Base-by-base conservation (phyloP, 2,329 filamentous ascomycete species). In the Xylariaceae sp. region DNA sequence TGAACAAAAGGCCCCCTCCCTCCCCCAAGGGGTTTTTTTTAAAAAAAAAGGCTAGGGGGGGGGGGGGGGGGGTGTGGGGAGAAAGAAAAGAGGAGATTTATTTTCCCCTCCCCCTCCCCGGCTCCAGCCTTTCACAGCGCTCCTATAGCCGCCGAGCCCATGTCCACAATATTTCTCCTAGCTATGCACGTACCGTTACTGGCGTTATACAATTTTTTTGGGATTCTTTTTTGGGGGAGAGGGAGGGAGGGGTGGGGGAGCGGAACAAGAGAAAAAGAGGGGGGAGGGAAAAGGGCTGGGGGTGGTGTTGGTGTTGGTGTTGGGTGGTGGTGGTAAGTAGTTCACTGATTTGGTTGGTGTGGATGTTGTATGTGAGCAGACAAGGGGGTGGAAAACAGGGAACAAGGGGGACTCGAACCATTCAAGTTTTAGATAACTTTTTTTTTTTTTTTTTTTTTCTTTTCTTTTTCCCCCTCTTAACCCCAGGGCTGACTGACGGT, bases 41-140 rank as follows among this genome's bases (percentile, higher is more conserved):
- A 0, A 19, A 19, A 19, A 19, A 19, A 19, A 19, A 19, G 2
- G 19, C 19, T 19, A 19, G 2, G 1, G 19, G 19, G 62, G n/a
- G n/a, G n/a, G n/a, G n/a, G 2, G 1, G 19, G 19, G 61, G 26
- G 11, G 19, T 6, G 41, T 27, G 41, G 19, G 41, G 19, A 19
- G 19, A 26, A 7, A 26, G 41, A 12, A 12, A 12, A 35, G 39
- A 50, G 52, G 61, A 53, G 59, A 59, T 59, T 62, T 67, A 67
- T 68, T 64, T 58, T 60, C 66, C 65, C 66, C 62, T 65, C 19
- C 19, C 19, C 19, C 19, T 19, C 19, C 19, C 19, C 19, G 19
- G 60, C 54, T 57, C 62, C 65, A 66, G 67, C 73, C 73, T 74
- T 73, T 76, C 68, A 74, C 62, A 71, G 67, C 56, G 60, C 70